A percentile compares a stretch with the other conserved stretches of the same genome.
Evolutionary conservation across 805 yeast species (phyloP).

Genomic region (Lachancea sp.): DNA sequence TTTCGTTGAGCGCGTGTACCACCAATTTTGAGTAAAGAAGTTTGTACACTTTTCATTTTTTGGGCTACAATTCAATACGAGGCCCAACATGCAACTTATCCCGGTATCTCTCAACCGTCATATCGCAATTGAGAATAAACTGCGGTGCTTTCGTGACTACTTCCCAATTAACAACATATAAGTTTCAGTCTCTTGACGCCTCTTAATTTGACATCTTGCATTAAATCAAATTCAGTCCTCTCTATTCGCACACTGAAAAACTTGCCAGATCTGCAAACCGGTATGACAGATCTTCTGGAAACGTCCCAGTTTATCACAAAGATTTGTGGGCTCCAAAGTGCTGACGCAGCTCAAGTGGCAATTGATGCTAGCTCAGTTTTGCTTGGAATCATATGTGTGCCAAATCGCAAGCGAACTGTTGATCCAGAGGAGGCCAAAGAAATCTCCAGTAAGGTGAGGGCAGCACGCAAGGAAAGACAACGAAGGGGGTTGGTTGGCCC

Average conservation of each 20-base stretch:
- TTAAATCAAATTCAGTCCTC: too few species aligned
- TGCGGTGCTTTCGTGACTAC: too few species aligned
- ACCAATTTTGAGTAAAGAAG: too few species aligned
- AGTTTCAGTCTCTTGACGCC: too few species aligned
- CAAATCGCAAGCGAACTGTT: constrained; percentile 69
- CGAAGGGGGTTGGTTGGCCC: constrained; percentile 43
- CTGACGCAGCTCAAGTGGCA: constrained; percentile 66
- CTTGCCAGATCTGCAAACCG: neutral
- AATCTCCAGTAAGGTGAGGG: constrained; percentile 38
- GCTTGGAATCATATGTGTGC: constrained; percentile 84
- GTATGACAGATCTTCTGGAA: neutral
- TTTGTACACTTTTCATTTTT: too few species aligned
- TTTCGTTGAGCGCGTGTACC: too few species aligned
- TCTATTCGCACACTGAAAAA: neutral
- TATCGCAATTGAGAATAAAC: too few species aligned
- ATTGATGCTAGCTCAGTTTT: constrained; percentile 65
- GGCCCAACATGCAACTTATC: too few species aligned
- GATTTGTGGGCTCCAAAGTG: constrained; percentile 73
- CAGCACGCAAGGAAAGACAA: constrained; percentile 26
- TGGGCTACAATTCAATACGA: too few species aligned
- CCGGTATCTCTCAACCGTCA: too few species aligned
- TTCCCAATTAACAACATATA: too few species aligned
- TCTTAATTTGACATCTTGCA: too few species aligned
- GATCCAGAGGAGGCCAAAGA: constrained; percentile 39
- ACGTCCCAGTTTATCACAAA: constrained; percentile 40